Evolutionary conservation across 1,139 yeast species (phyloP).

Genomic region (Candida glucosophila): DNA sequence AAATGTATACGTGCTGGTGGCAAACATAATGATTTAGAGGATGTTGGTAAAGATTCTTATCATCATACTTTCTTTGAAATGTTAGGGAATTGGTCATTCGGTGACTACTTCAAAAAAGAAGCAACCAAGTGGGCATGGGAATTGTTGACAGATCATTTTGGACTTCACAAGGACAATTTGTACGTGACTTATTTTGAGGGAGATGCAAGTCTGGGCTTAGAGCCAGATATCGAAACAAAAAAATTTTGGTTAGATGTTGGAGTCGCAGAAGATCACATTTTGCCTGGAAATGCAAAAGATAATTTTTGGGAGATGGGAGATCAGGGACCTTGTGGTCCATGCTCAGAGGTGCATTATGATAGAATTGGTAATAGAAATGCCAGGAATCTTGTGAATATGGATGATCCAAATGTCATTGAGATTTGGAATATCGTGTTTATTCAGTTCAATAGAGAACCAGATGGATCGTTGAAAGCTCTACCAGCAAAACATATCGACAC

Average conservation of each 20-base stretch:
- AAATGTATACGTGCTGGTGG: slow-evolving; percentile 99
- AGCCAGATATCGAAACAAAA: slow-evolving; percentile 91
- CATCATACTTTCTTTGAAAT: slow-evolving; percentile 98
- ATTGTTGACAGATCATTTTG: slow-evolving; percentile 74
- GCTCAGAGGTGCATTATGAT: slow-evolving; percentile 95
- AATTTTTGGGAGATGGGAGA: slow-evolving; percentile 99
- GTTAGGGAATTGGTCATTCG: slow-evolving; percentile 99
- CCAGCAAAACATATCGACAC: slow-evolving; percentile 96
- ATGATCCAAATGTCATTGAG: slow-evolving; percentile 95
- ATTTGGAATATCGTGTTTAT: slow-evolving; percentile 97
- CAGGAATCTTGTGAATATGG: slow-evolving; percentile 79
- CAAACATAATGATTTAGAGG: slow-evolving; percentile 96
- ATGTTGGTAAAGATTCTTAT: slow-evolving; percentile 94
- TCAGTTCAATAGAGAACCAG: slow-evolving; percentile 91
- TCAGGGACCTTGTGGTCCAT: slow-evolving; percentile 99
- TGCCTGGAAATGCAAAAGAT: slow-evolving; percentile 85
- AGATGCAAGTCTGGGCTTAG: slow-evolving; percentile 72
- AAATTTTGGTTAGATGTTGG: slow-evolving; percentile 81
- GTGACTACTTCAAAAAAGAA: slow-evolving; percentile 94
- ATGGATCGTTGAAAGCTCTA: slow-evolving; percentile 67
- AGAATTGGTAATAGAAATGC: slow-evolving; percentile 98
- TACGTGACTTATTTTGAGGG: slow-evolving; percentile 97
- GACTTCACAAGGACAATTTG: slow-evolving; percentile 66
- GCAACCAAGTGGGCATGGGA: slow-evolving; percentile 91
- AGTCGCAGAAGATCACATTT: slow-evolving; percentile 81